Percentiles rank a stretch among this genome's conserved stretches.
These are phyloP conservation scores for Fraxinus baroniana DNA, from an alignment of 305 asterid species.

Conservation along the genomic window DNA sequence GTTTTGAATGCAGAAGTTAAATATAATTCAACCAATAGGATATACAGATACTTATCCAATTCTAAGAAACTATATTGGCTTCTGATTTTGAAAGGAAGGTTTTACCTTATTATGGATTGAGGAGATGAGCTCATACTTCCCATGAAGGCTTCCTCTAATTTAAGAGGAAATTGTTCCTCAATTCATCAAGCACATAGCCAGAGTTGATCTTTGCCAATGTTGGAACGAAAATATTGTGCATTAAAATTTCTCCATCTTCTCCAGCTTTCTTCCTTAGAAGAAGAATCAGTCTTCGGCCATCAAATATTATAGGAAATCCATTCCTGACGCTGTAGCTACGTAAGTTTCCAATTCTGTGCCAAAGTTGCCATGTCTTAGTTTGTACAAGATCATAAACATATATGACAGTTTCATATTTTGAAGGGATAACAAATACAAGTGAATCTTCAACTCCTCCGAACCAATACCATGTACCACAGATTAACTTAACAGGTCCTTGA, in stretches of 20 bases:
- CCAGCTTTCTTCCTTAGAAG: background rate
- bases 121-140: background rate
- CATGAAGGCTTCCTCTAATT: background rate
- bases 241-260: background rate
- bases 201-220: background rate
- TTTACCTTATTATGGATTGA: no score
- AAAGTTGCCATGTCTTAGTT: background rate
- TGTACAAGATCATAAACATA: background rate
- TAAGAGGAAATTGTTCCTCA: background rate
- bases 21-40: background rate
- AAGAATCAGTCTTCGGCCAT: background rate
- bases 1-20: background rate
- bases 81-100: no score
- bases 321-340: background rate
- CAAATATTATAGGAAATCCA: background rate
- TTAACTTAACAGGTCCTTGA: background rate
- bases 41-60: no score
- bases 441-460: background rate
- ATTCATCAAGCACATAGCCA: background rate
- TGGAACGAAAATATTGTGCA: background rate
- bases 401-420: background rate
- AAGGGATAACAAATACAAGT: background rate
- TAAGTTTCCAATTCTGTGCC: background rate
- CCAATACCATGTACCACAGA: background rate
- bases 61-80: no score